Conservation (phyloP, 805 yeast genomes). For the Candida railenensis region DNA sequence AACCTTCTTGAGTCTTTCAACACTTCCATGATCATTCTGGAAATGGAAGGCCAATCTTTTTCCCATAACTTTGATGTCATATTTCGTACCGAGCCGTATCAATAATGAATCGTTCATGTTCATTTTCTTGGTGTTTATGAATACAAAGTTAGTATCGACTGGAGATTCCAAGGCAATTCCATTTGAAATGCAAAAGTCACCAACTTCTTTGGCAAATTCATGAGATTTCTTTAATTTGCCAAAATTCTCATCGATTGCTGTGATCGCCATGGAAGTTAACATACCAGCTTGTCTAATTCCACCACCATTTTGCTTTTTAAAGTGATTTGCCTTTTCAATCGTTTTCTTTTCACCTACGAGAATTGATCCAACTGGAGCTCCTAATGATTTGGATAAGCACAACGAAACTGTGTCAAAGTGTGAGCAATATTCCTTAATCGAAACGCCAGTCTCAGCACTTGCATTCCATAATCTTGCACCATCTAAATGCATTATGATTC, state of each 20-base stretch:
- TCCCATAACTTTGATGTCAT: conserved; percentile 67
- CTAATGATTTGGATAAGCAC: conserved; percentile 41
- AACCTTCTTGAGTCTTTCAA: conserved; percentile 42
- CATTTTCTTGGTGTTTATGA: conserved; percentile 32
- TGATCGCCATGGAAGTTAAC: conserved; percentile 39
- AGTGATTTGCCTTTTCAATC: conserved; percentile 43
- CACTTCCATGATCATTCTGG: conserved; percentile 31
- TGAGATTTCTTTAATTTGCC: conserved; percentile 31
- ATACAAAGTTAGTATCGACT: conserved; percentile 41
- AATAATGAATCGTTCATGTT: conserved; percentile 27
- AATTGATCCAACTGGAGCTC: conserved; percentile 45
- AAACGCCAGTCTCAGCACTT: conserved; percentile 36
- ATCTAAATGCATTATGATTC: conserved; percentile 39
- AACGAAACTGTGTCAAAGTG: conserved; percentile 42
- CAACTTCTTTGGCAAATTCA: conserved; percentile 33
- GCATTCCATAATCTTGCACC: conserved; percentile 49
- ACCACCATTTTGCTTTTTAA: conserved; percentile 44
- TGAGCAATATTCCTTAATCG: conserved; percentile 38
- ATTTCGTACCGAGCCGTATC: conserved; percentile 45
- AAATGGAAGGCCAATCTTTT: conserved; percentile 37
- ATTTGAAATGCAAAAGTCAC: conserved; percentile 24
- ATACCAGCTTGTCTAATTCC: conserved; percentile 45
- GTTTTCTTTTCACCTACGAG: conserved; percentile 32
- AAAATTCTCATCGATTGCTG: conserved; percentile 40
- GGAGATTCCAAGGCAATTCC: conserved; percentile 36